Evolutionary conservation across 176 grass and related monocot genomes (phyloP), one percentile per base, ranked within the genome.

Genomic region (Aegilops sharonensis): DNA sequence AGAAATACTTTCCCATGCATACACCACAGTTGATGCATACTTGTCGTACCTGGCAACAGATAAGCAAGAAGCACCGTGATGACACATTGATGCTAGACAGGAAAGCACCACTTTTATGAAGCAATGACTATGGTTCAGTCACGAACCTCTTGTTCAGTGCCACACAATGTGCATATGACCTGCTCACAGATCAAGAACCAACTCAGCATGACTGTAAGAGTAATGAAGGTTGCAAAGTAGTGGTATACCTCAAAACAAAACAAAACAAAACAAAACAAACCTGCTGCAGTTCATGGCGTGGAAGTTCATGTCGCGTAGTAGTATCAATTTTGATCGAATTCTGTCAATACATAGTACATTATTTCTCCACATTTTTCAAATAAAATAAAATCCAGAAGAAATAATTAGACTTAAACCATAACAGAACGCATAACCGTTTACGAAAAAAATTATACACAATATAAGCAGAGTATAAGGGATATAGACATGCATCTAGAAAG

Each of bases 1-100:
- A 98, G 73, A 95, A 98, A 81, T 95, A 98, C 73, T 88, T 91
- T 15, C 88, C 97, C 97, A 98, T 96, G 78, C 92, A 90, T 34
- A 94, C 94, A 67, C 92, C 92, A 35, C 97, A 98, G 31, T 72
- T 98, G 25, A 94, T 42, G 42, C 97, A 96, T 84, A 91, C 67
- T 89, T 96, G 92, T 64, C 11, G 87, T 43, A 92, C 97, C 97
- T 98, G 85, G 29, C 29, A 92, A 5, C 21, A 90, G 56, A 90
- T 23, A 92, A 72, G n/a, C 37, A 81, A 80, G 79, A 78, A 57
- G 8, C 6, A 87, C 9, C 85, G 23, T 81, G n/a, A 79, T 54
- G n/a, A 70, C 45, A 78, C 20, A 34, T 75, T 54, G n/a, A 71
- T 35, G 71, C 21, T 75, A 87, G 17, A 78, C 40, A 20, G 5